These are phyloP conservation scores for Suhomyces taliae DNA, from an alignment of 1,139 yeast species.

Conservation along the genomic window DNA sequence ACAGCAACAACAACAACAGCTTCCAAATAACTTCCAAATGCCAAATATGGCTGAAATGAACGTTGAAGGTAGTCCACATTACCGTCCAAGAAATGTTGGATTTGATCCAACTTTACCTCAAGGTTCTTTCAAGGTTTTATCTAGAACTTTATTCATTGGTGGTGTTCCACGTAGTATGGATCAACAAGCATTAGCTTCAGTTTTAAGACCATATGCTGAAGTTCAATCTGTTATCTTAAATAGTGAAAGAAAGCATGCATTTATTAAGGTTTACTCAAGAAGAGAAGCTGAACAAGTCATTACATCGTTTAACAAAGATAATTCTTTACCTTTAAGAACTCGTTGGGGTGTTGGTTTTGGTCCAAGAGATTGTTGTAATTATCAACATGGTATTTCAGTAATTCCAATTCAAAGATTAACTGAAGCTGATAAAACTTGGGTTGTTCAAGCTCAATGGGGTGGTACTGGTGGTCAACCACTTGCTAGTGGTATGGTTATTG, in stretches of 20 bases:
- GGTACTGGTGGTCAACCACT: conserved; percentile 94
- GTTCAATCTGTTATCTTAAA: conserved; percentile 89
- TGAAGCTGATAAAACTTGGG: conserved; percentile 92
- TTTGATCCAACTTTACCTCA: conserved; percentile 73
- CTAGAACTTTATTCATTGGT: conserved; percentile 91
- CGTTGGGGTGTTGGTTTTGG: conserved; percentile 99
- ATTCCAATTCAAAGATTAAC: conserved; percentile 86
- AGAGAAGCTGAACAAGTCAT: conserved; percentile 83
- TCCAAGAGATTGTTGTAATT: conserved; percentile 97
- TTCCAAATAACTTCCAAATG: conserved; percentile 13
- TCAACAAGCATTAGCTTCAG: conserved; percentile 65
- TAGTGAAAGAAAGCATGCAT: conserved; percentile 90
- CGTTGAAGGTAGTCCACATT: conserved; percentile 69
- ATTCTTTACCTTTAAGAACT: conserved; percentile 64
- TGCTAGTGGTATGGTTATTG: conserved; percentile 78
- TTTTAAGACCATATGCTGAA: conserved; percentile 86
- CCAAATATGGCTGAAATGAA: conserved; percentile 55
- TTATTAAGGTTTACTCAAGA: conserved; percentile 94
- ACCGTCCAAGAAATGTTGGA: conserved; percentile 67
- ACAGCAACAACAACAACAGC: conserved; percentile 10
- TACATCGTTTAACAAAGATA: conserved; percentile 53
- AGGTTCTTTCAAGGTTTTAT: conserved; percentile 77
- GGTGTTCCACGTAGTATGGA: conserved; percentile 87
- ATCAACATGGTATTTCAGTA: conserved; percentile 83
- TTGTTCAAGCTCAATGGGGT: conserved; percentile 91